These are phyloP conservation scores for Draba incana DNA, from an alignment of 345 rosid species.

Conservation along the genomic window DNA sequence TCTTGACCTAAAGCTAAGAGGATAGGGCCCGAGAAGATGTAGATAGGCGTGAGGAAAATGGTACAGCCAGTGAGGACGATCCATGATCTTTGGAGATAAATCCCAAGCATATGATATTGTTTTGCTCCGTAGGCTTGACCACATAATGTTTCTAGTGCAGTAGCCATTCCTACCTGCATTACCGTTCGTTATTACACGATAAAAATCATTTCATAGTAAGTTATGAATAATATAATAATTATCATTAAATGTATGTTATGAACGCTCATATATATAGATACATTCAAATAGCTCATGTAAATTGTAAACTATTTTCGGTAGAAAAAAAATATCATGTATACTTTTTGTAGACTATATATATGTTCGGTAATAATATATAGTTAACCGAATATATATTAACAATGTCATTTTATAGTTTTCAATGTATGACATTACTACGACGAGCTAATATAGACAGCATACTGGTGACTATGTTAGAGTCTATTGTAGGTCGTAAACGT, in stretches of 20 bases:
- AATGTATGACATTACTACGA: no score
- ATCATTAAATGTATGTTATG: neutral
- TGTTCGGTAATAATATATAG: neutral
- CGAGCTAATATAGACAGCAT: no score
- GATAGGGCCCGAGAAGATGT: constrained; percentile 53
- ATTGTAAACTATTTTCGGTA: no score
- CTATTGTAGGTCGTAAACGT: no score
- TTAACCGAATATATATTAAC: no score
- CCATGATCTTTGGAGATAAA: constrained; percentile 86
- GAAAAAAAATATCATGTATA: no score
- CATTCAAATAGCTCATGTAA: no score
- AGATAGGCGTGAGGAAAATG: constrained; percentile 55
- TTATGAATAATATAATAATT: neutral
- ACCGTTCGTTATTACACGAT: neutral
- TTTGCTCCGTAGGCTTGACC: constrained; percentile 82
- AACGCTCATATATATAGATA: neutral
- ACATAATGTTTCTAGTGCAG: constrained; percentile 74
- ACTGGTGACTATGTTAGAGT: no score
- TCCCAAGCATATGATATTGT: constrained; percentile 73
- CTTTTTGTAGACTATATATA: no score
- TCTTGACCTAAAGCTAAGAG: constrained; percentile 63
- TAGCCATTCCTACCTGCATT: constrained; percentile 76
- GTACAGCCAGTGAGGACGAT: constrained; percentile 45
- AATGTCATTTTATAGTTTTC: no score
- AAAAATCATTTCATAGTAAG: no score